Percentiles rank a stretch among this genome's conserved stretches.
These are phyloP conservation scores for Geum urbanum DNA, from an alignment of 306 rosid genomes.

Conservation along the genomic window DNA sequence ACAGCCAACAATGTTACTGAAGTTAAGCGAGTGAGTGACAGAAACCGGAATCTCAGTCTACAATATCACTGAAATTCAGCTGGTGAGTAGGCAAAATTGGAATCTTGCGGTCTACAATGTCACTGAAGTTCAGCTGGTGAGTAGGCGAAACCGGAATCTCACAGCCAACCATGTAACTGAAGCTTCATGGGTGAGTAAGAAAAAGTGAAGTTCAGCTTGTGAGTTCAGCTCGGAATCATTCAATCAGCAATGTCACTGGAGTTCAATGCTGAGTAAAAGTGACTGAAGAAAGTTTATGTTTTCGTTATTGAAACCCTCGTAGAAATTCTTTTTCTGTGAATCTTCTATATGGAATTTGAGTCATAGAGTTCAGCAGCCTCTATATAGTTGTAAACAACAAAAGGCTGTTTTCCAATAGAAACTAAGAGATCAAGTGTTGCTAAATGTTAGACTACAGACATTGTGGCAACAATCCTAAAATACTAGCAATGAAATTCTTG, in stretches of 20 bases:
- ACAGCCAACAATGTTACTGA: background rate
- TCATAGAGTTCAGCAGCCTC: background rate
- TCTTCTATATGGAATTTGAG: background rate
- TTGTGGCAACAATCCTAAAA: background rate
- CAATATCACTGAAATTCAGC: slow-evolving; percentile 1
- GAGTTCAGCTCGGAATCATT: too few relatives aligned
- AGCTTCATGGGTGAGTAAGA: too few relatives aligned
- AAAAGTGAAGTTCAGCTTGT: too few relatives aligned
- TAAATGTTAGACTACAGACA: background rate
- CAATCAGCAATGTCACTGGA: background rate
- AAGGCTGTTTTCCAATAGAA: background rate
- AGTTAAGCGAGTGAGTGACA: background rate
- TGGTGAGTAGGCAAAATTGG: background rate
- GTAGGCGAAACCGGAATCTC: background rate
- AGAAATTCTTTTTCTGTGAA: background rate
- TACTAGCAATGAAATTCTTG: slow-evolving; percentile 6
- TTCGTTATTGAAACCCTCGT: background rate
- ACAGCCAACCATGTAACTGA: too few relatives aligned
- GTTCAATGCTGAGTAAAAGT: slow-evolving; percentile 2
- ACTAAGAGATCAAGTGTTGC: slow-evolving; percentile 1
- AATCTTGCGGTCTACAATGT: background rate
- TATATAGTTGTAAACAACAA: slow-evolving; percentile 1
- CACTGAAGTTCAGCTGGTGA: background rate
- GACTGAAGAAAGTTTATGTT: background rate
- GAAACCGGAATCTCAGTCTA: background rate